Conservation (phyloP, 2,329 filamentous ascomycete species). For the Graphium sp. region DNA sequence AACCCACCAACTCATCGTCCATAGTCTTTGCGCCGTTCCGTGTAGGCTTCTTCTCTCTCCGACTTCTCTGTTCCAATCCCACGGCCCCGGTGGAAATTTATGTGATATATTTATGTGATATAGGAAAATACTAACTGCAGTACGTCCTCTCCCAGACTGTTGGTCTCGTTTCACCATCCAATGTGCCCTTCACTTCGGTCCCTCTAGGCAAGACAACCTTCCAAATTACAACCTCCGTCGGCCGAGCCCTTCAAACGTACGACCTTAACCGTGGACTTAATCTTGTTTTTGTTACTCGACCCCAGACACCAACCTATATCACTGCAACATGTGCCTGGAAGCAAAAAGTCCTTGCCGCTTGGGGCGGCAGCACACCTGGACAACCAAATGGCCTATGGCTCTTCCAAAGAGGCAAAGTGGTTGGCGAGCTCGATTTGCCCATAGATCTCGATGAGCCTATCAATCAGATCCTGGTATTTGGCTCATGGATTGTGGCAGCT, state of each 20-base stretch:
- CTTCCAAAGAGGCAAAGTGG: slow-evolving; percentile 78
- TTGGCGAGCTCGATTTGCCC: slow-evolving; percentile 57
- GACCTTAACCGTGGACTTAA: slow-evolving; percentile 81
- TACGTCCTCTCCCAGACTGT: slow-evolving; percentile 58
- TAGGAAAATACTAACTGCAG: slow-evolving; percentile 1
- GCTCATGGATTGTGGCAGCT: slow-evolving; percentile 78
- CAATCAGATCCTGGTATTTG: slow-evolving; percentile 64
- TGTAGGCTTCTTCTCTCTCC: slow-evolving; percentile 36
- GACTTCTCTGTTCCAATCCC: too few species aligned
- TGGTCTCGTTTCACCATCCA: slow-evolving; percentile 80
- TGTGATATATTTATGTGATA: not conserved
- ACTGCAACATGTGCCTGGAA: slow-evolving; percentile 83
- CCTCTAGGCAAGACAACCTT: slow-evolving; percentile 89
- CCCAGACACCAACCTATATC: slow-evolving; percentile 72
- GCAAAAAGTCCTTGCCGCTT: slow-evolving; percentile 75
- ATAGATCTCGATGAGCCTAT: slow-evolving; percentile 52
- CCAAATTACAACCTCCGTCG: slow-evolving; percentile 91
- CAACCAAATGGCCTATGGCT: slow-evolving; percentile 63
- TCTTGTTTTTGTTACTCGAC: slow-evolving; percentile 82
- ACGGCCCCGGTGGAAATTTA: too few species aligned
- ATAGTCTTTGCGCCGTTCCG: slow-evolving; percentile 87
- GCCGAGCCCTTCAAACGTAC: slow-evolving; percentile 84
- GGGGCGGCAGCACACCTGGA: slow-evolving; percentile 44
- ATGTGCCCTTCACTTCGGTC: slow-evolving; percentile 76
- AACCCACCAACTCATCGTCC: slow-evolving; percentile 36